A percentile compares a stretch with the other conserved stretches of the same genome.
Evolutionary conservation across 2,329 filamentous ascomycete species (phyloP).

Genomic region (Penicillium crustosum): DNA sequence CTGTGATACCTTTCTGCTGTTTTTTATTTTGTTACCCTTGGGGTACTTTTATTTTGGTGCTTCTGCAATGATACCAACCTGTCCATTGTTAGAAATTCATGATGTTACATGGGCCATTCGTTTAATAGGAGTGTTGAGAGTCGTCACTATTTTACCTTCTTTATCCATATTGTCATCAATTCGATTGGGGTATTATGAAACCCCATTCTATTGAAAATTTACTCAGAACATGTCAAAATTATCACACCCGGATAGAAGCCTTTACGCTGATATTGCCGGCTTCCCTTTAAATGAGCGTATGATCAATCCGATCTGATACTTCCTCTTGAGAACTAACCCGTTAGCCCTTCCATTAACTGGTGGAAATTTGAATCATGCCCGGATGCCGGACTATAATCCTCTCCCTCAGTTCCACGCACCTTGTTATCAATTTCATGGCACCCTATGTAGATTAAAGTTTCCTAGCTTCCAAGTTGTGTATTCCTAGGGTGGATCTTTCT

Average conservation of each 20-base stretch:
- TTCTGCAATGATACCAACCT: constrained; percentile 29
- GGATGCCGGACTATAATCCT: neutral
- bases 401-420: neutral
- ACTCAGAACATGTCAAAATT: neutral
- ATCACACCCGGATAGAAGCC: neutral
- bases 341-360: neutral
- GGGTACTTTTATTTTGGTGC: constrained; percentile 5
- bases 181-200: neutral
- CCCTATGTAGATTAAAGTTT: neutral
- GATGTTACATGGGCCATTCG: constrained; percentile 28
- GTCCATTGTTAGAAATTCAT: constrained; percentile 27
- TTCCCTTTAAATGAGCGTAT: neutral
- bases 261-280: neutral
- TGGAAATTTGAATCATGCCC: neutral
- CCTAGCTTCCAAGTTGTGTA: neutral
- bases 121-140: constrained; percentile 10
- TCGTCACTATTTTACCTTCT: constrained; percentile 1
- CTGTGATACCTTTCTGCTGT: constrained; percentile 22
- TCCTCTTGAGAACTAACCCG: neutral
- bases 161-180: neutral
- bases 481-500: neutral
- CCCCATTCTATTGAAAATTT: neutral
- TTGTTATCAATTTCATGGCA: neutral
- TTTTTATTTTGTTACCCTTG: neutral
- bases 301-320: neutral